Conservation (phyloP, 306 rosid genomes). For the Cucumis melo region DNA sequence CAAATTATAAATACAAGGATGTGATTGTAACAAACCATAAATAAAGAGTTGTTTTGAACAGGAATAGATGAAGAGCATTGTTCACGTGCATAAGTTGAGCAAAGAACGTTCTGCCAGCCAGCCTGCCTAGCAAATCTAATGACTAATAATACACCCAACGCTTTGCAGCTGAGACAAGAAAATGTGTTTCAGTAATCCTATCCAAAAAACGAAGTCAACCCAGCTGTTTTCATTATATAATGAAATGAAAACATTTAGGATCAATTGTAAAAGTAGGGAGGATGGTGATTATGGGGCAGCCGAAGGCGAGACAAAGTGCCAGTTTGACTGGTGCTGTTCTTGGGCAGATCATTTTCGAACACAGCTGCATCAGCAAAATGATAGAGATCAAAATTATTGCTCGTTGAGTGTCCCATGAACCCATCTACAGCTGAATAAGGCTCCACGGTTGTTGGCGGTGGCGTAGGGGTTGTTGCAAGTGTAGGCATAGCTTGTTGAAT, state of each 20-base stretch:
- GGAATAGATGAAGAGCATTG: neutral
- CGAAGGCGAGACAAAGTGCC: neutral
- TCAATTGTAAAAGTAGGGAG: neutral
- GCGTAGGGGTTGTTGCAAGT: neutral
- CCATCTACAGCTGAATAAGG: neutral
- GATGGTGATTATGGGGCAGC: neutral
- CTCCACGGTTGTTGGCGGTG: constrained; percentile 7
- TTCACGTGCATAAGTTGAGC: neutral
- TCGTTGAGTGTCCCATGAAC: constrained; percentile 9
- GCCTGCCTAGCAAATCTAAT: neutral
- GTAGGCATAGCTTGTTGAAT: constrained; percentile 12
- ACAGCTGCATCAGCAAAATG: constrained; percentile 37
- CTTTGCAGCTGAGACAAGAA: neutral
- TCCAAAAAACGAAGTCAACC: neutral
- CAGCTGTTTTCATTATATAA: neutral
- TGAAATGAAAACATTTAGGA: neutral
- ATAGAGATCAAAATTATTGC: constrained; percentile 25
- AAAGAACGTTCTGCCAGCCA: neutral
- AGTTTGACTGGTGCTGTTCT: neutral
- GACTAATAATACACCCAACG: neutral
- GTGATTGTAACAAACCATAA: neutral
- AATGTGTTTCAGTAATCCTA: neutral
- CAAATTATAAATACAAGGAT: neutral
- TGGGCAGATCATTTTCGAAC: constrained; percentile 11
- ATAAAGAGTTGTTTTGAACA: neutral